A percentile compares a stretch with the other conserved stretches of the same genome.
Conservation (phyloP, 441 rosid genomes). For the Brassica hybrid region DNA sequence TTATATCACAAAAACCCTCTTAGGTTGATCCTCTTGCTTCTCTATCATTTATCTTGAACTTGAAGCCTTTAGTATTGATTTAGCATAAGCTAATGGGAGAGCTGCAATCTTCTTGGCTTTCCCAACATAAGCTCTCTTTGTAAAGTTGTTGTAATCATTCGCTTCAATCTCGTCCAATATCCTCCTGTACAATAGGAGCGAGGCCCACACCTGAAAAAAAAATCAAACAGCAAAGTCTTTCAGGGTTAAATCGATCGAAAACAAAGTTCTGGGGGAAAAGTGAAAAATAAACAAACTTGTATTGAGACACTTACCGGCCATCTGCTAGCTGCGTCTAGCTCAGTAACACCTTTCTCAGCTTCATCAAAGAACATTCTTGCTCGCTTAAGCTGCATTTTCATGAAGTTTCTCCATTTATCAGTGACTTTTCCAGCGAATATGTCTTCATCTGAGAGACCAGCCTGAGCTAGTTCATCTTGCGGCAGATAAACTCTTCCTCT, state of each 20-base stretch:
- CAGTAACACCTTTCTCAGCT: constrained; percentile 83
- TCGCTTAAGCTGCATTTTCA: too few relatives aligned
- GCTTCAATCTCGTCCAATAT: too few relatives aligned
- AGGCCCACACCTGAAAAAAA: constrained; percentile 69
- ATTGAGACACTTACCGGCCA: constrained; percentile 97
- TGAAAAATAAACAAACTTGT: too few relatives aligned
- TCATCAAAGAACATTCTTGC: constrained; percentile 83
- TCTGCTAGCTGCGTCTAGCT: constrained; percentile 74
- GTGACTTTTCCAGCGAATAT: too few relatives aligned
- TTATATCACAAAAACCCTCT: constrained; percentile 22
- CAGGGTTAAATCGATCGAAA: not conserved
- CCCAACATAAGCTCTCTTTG: constrained; percentile 76
- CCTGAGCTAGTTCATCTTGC: constrained; percentile 74
- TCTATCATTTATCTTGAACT: constrained; percentile 32
- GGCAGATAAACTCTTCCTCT: constrained; percentile 90
- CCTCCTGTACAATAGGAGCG: constrained; percentile 62
- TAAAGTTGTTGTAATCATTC: too few relatives aligned
- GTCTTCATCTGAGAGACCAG: constrained; percentile 86
- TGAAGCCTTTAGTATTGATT: constrained; percentile 49
- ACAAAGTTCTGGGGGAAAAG: constrained; percentile 8
- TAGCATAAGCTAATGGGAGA: constrained; percentile 68
- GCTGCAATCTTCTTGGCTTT: constrained; percentile 76
- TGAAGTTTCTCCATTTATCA: too few relatives aligned
- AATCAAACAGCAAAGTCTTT: not conserved
- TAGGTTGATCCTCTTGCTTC: not conserved